phyloP scores from a whole-genome alignment of 1,284 basidiomycete species.

The Ustilago shanxiensis region DNA sequence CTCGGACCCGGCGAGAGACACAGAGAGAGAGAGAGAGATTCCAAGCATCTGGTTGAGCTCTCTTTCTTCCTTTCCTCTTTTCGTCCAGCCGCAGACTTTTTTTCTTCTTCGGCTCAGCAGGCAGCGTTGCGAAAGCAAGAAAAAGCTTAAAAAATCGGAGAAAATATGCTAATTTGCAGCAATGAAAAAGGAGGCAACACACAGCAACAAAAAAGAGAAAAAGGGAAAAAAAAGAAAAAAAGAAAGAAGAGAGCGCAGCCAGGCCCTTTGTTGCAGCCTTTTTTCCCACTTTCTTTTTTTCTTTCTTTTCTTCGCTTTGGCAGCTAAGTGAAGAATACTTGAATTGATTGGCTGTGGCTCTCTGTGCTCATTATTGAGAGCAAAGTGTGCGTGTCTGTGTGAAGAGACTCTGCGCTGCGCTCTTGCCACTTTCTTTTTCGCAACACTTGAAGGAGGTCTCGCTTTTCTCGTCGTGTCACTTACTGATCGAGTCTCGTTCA shows the following conservation, averaged over 20 bases:
- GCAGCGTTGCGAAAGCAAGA: not conserved
- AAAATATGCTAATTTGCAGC: too few species aligned
- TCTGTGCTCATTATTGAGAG: not conserved
- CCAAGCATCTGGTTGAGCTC: not conserved
- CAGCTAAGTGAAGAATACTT: constrained; percentile 4
- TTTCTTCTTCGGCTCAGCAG: not conserved
- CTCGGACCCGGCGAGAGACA: constrained; percentile 3
- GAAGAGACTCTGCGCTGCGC: constrained; percentile 17
- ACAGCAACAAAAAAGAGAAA: not conserved
- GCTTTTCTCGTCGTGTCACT: constrained; percentile 6
- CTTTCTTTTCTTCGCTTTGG: too few species aligned
- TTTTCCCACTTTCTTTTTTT: constrained; percentile 3
- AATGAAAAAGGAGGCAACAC: not conserved
- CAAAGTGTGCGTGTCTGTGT: not conserved
- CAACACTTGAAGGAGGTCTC: not conserved
- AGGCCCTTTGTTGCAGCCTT: not conserved
- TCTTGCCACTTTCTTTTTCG: constrained; percentile 27
- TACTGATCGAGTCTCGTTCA: not conserved
- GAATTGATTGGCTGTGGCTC: constrained; percentile 5
- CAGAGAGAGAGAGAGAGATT: not conserved
- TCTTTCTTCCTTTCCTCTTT: not conserved
- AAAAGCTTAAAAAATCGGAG: not conserved
- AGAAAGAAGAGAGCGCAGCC: not conserved
- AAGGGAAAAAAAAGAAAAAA: not conserved
- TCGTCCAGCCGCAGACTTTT: not conserved